Conservation (phyloP, 108 stramenopile species). For the Cylindrotheca closterium region DNA sequence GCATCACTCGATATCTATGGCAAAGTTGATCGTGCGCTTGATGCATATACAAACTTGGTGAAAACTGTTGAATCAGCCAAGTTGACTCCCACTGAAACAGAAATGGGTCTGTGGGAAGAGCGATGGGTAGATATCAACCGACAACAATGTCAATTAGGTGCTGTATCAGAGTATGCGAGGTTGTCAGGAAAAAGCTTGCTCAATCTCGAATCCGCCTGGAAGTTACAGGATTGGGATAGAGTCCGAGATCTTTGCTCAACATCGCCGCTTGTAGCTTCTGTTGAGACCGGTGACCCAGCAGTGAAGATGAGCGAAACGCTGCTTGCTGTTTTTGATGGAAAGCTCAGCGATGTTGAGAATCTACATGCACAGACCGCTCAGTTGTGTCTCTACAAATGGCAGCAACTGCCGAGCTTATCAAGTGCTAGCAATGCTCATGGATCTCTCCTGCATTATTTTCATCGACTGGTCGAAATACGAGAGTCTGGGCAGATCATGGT, state of each 20-base stretch:
- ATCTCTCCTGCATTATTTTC: constrained; percentile 81
- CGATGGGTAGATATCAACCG: constrained; percentile 87
- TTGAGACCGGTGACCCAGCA: constrained; percentile 63
- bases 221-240: constrained; percentile 83
- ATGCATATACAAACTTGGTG: constrained; percentile 57
- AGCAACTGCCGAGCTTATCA: constrained; percentile 56
- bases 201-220: constrained; percentile 90
- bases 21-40: constrained; percentile 59
- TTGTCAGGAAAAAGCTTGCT: constrained; percentile 53
- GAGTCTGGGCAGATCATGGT: constrained; percentile 95
- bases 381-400: constrained; percentile 75
- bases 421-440: constrained; percentile 75
- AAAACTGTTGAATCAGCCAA: constrained; percentile 40
- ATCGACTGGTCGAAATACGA: constrained; percentile 89
- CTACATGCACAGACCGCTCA: constrained; percentile 86
- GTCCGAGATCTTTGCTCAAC: constrained; percentile 51
- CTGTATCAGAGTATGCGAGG: constrained; percentile 79
- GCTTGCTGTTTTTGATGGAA: constrained; percentile 82
- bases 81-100: constrained; percentile 48
- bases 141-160: constrained; percentile 84
- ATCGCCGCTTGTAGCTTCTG: constrained; percentile 51
- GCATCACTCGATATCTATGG: constrained; percentile 77
- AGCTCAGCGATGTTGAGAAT: constrained; percentile 84
- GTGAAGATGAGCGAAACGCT: constrained; percentile 79
- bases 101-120: constrained; percentile 89